Evolutionary conservation across 768 basidiomycete genomes (phyloP).

Genomic region (Xanthoconium stramineum): DNA sequence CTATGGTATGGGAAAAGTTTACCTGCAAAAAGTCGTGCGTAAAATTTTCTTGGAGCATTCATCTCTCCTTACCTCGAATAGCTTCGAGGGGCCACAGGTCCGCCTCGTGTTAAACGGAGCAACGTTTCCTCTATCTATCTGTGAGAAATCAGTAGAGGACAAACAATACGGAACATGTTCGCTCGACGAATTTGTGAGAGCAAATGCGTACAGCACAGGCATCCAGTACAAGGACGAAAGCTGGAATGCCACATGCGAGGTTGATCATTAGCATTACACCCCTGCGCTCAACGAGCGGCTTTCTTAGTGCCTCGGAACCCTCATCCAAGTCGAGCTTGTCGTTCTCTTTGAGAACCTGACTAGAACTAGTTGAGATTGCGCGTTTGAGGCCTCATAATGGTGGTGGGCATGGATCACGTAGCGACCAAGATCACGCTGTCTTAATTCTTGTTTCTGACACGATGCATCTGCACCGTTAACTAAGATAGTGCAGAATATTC

Average conservation of each 20-base stretch:
- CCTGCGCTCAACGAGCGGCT: too few species aligned
- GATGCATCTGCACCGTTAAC: slow-evolving; percentile 18
- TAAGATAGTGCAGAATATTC: slow-evolving; percentile 22
- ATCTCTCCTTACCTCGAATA: slow-evolving; percentile 8
- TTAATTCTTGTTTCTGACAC: too few species aligned
- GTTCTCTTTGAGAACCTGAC: too few species aligned
- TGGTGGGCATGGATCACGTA: too few species aligned
- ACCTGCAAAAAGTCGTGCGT: slow-evolving; percentile 34
- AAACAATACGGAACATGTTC: slow-evolving; percentile 36
- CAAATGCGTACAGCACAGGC: slow-evolving; percentile 26
- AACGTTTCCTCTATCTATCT: slow-evolving; percentile 38
- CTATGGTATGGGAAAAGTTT: slow-evolving; percentile 44
- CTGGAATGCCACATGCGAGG: slow-evolving; percentile 38
- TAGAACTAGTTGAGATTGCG: not conserved
- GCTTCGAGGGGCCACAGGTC: slow-evolving; percentile 36
- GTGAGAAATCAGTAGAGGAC: slow-evolving; percentile 30
- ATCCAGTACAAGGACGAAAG: slow-evolving; percentile 30
- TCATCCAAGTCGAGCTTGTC: too few species aligned
- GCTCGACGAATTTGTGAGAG: slow-evolving; percentile 32
- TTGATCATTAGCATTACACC: not conserved
- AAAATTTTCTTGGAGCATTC: not conserved
- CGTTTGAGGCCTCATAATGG: too few species aligned
- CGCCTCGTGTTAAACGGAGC: slow-evolving; percentile 41
- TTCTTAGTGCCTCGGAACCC: too few species aligned
- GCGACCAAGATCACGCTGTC: too few species aligned